These are phyloP conservation scores for Arabidopsis thaliana DNA, from an alignment of 345 rosid species.

Conservation along the genomic window TAIR10.1 NC_003076.8:19749501-19750000, in stretches of 20 bases:
- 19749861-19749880: neutral
- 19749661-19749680: conserved; percentile 14
- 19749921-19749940: neutral
- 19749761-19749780: neutral
- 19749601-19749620: neutral
- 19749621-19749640: neutral
- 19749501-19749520: neutral
- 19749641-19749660: neutral
- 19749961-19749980: neutral
- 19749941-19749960: neutral
- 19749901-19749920: neutral
- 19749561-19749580: conserved; percentile 27
- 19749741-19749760: neutral
- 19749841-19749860: neutral
- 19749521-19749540: neutral
- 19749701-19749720: neutral
- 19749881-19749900: conserved; percentile 9
- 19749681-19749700: neutral
- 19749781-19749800: neutral
- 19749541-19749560: conserved; percentile 15
- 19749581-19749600: neutral
- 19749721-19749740: neutral
- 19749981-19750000: neutral
- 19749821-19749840: neutral
- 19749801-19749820: neutral